phyloP scores from a whole-genome alignment of 2,329 filamentous ascomycete genomes.

The Colletotrichum musae region DNA sequence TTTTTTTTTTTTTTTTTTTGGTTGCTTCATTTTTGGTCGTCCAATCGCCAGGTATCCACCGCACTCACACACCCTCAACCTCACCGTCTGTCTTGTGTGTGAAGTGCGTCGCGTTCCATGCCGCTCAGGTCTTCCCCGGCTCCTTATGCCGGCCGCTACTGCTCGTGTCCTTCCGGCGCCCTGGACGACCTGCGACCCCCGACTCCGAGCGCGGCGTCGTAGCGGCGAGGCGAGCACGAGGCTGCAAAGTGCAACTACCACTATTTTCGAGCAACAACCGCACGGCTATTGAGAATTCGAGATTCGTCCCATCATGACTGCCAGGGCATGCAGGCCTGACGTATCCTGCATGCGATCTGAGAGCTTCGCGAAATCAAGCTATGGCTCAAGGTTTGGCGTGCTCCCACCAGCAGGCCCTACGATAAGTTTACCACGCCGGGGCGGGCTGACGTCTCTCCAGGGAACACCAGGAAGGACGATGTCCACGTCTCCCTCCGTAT shows the following conservation, averaged over 20 bases:
- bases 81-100: slow-evolving; percentile 7
- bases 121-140: slow-evolving; percentile 28
- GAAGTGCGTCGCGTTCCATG: slow-evolving; percentile 1
- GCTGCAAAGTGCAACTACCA: background rate
- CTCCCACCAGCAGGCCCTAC: slow-evolving; percentile 8
- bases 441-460: background rate
- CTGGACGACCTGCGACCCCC: background rate
- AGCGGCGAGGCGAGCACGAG: background rate
- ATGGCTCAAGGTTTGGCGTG: slow-evolving; percentile 18
- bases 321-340: slow-evolving; percentile 1
- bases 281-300: slow-evolving; percentile 16
- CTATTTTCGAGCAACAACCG: background rate
- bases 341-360: slow-evolving; percentile 17
- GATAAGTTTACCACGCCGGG: slow-evolving; percentile 1
- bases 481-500: background rate
- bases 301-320: slow-evolving; percentile 14
- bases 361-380: slow-evolving; percentile 13
- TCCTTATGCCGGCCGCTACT: background rate
- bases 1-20: background rate
- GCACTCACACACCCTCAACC: slow-evolving; percentile 24
- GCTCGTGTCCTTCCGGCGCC: background rate
- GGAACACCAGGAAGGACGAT: background rate
- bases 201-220: background rate
- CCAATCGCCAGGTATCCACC: slow-evolving; percentile 14
- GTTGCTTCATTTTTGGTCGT: background rate